These are phyloP conservation scores for Elaphomyces granulatus DNA, from an alignment of 495 filamentous ascomycete genomes.

Conservation along the genomic window DNA sequence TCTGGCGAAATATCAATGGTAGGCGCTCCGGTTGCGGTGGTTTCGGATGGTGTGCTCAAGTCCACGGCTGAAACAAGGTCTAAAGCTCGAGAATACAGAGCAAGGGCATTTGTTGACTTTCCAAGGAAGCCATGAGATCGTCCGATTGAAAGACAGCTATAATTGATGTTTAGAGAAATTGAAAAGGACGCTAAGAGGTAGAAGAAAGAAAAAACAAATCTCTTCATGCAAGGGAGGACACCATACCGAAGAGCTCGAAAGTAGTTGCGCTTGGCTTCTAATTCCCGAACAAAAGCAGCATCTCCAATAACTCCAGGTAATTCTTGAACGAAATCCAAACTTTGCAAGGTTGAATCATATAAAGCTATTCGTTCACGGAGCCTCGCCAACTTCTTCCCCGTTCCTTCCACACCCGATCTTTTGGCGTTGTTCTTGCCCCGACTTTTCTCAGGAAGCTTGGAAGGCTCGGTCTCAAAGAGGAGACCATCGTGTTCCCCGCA, in stretches of 20 bases:
- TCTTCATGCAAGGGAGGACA: neutral
- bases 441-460: slow-evolving; percentile 26
- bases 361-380: slow-evolving; percentile 79
- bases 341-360: slow-evolving; percentile 85
- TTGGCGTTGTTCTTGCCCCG: slow-evolving; percentile 33
- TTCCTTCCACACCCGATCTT: slow-evolving; percentile 45
- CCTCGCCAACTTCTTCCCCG: slow-evolving; percentile 54
- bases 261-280: slow-evolving; percentile 65
- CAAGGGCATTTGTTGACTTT: slow-evolving; percentile 67
- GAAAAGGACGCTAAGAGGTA: neutral
- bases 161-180: slow-evolving; percentile 1
- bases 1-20: slow-evolving; percentile 44
- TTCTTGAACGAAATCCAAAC: slow-evolving; percentile 77
- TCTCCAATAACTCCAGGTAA: slow-evolving; percentile 88
- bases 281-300: slow-evolving; percentile 52
- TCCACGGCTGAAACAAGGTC: slow-evolving; percentile 32
- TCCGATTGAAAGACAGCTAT: slow-evolving; percentile 70
- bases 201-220: too few relatives aligned
- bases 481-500: slow-evolving; percentile 67
- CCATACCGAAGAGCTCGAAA: slow-evolving; percentile 77
- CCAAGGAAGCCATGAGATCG: slow-evolving; percentile 66
- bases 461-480: slow-evolving; percentile 39
- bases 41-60: slow-evolving; percentile 22
- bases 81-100: slow-evolving; percentile 57
- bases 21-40: slow-evolving; percentile 24